Conservation (phyloP, 768 basidiomycete genomes). For the Tricholoma sp. region DNA sequence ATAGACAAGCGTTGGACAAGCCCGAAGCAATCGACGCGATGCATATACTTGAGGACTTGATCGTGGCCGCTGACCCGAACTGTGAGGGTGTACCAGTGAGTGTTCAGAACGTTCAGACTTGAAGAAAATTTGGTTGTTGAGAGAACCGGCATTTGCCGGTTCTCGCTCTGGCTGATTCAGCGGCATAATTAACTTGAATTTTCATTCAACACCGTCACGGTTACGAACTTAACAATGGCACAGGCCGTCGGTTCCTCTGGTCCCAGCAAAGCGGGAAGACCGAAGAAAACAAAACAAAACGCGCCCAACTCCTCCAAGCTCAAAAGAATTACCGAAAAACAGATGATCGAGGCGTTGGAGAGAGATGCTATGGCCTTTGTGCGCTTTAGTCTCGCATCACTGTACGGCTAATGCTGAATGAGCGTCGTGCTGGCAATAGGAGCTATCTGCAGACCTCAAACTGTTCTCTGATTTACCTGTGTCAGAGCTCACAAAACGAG, state of each 20-base stretch:
- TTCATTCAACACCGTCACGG: no score
- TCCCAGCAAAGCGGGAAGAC: conserved; percentile 1
- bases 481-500: conserved; percentile 70
- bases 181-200: no score
- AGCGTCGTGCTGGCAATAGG: conserved; percentile 29
- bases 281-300: conserved; percentile 6
- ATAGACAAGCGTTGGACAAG: no score
- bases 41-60: no score
- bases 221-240: background rate
- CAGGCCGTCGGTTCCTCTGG: conserved; percentile 12
- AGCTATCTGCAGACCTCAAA: conserved; percentile 43
- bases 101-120: no score
- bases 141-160: no score
- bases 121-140: no score
- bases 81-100: no score
- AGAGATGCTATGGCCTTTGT: conserved; percentile 47
- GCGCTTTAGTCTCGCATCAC: conserved; percentile 10
- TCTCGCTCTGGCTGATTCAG: no score
- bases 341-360: conserved; percentile 48
- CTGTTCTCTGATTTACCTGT: conserved; percentile 75
- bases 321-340: conserved; percentile 42
- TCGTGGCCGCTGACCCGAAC: no score
- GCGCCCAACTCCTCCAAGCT: conserved; percentile 20
- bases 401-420: conserved; percentile 5
- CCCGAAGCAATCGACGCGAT: no score